Conservation (phyloP, 1,139 yeast genomes). For the Saccharomyces hybrid region DNA sequence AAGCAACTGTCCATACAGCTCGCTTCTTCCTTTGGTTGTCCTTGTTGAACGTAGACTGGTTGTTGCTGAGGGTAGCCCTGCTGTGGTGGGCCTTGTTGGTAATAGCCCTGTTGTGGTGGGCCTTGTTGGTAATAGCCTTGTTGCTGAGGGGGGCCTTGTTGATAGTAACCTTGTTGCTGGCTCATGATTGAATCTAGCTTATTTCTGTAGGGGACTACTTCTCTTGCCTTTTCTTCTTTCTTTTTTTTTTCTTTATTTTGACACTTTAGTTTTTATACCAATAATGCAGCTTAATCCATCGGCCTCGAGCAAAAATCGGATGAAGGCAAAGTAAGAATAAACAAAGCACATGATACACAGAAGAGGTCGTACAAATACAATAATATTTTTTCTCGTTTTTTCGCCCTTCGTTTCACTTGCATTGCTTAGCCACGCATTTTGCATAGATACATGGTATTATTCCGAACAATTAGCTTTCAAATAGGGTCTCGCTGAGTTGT, state of each 20-base stretch:
- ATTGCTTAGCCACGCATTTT: neutral
- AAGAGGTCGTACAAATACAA: neutral
- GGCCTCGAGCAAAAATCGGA: neutral
- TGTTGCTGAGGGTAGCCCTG: conserved; percentile 37
- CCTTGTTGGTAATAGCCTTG: conserved; percentile 30
- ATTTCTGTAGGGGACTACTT: too few species aligned
- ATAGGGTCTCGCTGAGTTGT: neutral
- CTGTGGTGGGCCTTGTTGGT: conserved; percentile 34
- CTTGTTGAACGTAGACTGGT: conserved; percentile 37
- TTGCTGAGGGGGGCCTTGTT: conserved; percentile 30
- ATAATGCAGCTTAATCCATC: neutral
- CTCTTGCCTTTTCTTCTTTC: conserved; percentile 3
- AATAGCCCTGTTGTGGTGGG: conserved; percentile 31
- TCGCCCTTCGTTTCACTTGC: neutral
- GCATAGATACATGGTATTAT: neutral
- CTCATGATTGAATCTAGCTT: conserved; percentile 8
- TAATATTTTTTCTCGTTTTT: neutral
- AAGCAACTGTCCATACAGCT: conserved; percentile 36
- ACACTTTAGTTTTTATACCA: neutral
- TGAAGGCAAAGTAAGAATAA: neutral
- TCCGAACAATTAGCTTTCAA: neutral
- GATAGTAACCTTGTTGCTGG: conserved; percentile 31
- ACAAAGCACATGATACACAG: neutral
- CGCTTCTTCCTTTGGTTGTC: conserved; percentile 26
- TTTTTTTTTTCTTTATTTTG: neutral